Percentiles rank a stretch among this genome's conserved stretches.
Conservation (phyloP, 768 basidiomycete species). For the Phaffia tasmanica region DNA sequence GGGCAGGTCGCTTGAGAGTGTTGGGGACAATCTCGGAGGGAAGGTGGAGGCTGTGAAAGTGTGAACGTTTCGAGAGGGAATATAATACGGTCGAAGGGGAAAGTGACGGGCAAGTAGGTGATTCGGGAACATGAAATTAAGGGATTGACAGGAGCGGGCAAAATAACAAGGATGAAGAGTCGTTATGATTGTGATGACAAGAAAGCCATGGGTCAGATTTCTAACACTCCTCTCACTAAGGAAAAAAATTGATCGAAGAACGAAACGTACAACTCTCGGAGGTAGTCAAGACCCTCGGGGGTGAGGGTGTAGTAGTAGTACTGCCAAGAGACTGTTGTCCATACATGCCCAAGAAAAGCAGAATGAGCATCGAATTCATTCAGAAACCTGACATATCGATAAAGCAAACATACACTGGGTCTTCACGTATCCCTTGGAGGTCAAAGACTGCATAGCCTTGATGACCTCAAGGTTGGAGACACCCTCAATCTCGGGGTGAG, state of each 20-base stretch:
- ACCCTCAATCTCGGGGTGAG: constrained; percentile 72
- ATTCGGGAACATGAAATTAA: neutral
- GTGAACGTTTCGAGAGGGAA: neutral
- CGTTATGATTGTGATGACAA: neutral
- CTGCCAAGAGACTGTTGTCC: constrained; percentile 67
- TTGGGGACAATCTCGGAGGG: constrained; percentile 90
- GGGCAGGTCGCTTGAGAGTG: constrained; percentile 93
- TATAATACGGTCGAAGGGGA: neutral
- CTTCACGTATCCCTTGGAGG: constrained; percentile 77
- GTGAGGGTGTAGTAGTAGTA: constrained; percentile 98
- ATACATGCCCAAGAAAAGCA: neutral
- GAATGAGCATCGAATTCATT: neutral
- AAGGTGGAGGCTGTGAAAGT: constrained; percentile 66
- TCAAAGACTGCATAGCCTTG: constrained; percentile 59
- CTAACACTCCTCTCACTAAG: constrained; percentile 29
- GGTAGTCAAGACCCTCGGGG: constrained; percentile 91
- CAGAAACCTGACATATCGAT: neutral
- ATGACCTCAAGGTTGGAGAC: constrained; percentile 59
- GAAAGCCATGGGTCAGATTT: neutral
- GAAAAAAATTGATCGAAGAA: constrained; percentile 31
- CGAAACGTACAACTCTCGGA: constrained; percentile 60
- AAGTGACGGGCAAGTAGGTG: neutral
- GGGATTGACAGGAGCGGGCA: constrained; percentile 1
- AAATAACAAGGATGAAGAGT: constrained; percentile 3
- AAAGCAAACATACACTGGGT: constrained; percentile 52